Percentiles rank a stretch among this genome's conserved stretches.
phyloP scores from a whole-genome alignment of 2,329 filamentous ascomycete species.

The Clonostachys chloroleuca region DNA sequence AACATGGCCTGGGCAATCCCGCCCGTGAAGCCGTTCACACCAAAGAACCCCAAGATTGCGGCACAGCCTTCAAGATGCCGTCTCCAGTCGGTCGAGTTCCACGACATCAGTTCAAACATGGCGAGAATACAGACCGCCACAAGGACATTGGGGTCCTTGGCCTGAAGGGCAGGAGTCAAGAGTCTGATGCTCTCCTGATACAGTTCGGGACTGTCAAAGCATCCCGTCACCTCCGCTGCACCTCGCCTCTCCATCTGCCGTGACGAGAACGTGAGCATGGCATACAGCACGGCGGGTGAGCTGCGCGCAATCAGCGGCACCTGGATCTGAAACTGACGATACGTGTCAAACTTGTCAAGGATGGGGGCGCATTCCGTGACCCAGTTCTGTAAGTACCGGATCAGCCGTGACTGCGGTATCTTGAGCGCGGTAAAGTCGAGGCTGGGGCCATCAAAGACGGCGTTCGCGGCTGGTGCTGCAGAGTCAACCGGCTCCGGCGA shows the following conservation, averaged over 20 bases:
- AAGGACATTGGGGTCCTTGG: slow-evolving; percentile 14
- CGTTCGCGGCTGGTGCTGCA: slow-evolving; percentile 1
- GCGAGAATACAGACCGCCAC: slow-evolving; percentile 41
- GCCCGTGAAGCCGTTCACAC: slow-evolving; percentile 38
- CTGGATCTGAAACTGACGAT: slow-evolving; percentile 45
- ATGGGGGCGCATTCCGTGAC: slow-evolving; percentile 42
- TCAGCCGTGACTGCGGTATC: slow-evolving; percentile 9
- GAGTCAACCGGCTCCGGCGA: slow-evolving; percentile 12
- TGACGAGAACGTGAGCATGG: slow-evolving; percentile 48
- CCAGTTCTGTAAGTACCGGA: not conserved
- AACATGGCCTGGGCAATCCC: slow-evolving; percentile 47
- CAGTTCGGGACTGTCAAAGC: slow-evolving; percentile 40
- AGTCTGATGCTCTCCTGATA: slow-evolving; percentile 34
- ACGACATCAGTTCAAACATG: slow-evolving; percentile 42
- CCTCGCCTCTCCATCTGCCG: slow-evolving; percentile 45
- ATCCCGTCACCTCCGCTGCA: slow-evolving; percentile 34
- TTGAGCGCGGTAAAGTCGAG: slow-evolving; percentile 16
- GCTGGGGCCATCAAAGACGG: slow-evolving; percentile 11
- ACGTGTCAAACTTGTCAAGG: slow-evolving; percentile 51
- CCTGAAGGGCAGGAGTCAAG: no score
- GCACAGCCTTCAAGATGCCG: slow-evolving; percentile 53
- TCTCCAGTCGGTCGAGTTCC: slow-evolving; percentile 43
- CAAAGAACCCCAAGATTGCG: slow-evolving; percentile 42
- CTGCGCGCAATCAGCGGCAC: slow-evolving; percentile 42
- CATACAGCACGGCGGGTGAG: slow-evolving; percentile 38